Evolutionary conservation across 257 asterid species (phyloP), one percentile per base, ranked within the genome.

Genomic region (Perilla frutescens): DNA sequence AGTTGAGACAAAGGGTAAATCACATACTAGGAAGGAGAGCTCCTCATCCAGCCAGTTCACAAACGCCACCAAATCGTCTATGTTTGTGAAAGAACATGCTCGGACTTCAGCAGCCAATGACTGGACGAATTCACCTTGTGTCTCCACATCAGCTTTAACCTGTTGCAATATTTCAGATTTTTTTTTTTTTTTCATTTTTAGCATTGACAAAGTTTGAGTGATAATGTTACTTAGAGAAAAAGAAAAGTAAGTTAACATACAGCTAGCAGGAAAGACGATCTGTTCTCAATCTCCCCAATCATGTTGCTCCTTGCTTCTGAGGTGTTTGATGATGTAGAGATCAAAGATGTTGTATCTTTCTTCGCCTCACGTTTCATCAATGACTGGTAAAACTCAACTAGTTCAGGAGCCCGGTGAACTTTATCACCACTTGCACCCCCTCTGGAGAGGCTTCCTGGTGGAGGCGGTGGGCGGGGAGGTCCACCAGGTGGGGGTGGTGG

Each of bases 1-100:
- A 66, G 11, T 64, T 37, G 45, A 57, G 54, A 37, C 39, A 39
- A n/a, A 2, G 44, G 70, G 51, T 14, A 43, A 32, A 72, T 36
- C 64, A 67, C 82, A 14, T 91, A 94, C 99, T 81, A 94, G 72
- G 84, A 88, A 91, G 60, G 97, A 92, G 58, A 94, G 88, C 66
- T 94, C 99, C 81, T 94, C 98, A 47, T 94, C 99, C 11, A 94
- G 88, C 99, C 98, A 94, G 84, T 88, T 94, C 76, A 94, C 99
- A 37, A 92, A 94, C 7, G 90, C 81, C 82, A 94, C 84, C 84
- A 92, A 79, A 81, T 94, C 99, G 50, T 90, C 96, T 9, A 84
- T 59, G 57, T 81, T 84, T 75, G 85, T 71, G 60, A 95, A 90
- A 1, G 97, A 80, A 71, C 96, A 87, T 68, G 92, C 89, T 66